phyloP scores from a whole-genome alignment of 495 filamentous ascomycete genomes.

The Talaromyces proteolyticus region DNA sequence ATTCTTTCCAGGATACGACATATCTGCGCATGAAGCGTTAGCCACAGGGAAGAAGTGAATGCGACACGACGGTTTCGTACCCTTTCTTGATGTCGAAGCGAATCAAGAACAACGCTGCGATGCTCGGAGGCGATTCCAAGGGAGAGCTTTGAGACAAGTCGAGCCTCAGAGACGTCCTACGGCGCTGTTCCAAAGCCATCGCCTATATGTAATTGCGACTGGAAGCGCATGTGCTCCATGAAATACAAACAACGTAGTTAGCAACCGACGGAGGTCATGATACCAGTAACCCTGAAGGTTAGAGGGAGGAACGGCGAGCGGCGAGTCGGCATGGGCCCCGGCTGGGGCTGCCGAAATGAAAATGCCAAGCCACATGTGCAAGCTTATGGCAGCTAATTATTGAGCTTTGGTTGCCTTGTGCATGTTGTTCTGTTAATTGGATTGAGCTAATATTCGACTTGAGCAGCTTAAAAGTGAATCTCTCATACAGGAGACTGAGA shows the following conservation, averaged over 20 bases:
- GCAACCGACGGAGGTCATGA: background rate
- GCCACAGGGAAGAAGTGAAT: background rate
- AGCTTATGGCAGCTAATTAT: no score
- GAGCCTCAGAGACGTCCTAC: slow-evolving; percentile 24
- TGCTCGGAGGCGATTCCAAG: slow-evolving; percentile 51
- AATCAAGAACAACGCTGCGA: slow-evolving; percentile 80
- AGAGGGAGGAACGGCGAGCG: no score
- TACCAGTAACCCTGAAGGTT: slow-evolving; percentile 2
- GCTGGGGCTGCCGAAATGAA: no score
- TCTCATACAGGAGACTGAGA: no score
- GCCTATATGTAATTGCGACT: background rate
- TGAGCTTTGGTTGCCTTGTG: no score
- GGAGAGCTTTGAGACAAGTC: slow-evolving; percentile 27
- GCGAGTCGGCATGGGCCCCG: no score
- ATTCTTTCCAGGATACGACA: slow-evolving; percentile 81
- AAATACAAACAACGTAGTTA: background rate
- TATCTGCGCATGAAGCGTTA: slow-evolving; percentile 40
- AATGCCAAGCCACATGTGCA: no score
- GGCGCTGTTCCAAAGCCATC: slow-evolving; percentile 27
- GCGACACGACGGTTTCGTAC: no score
- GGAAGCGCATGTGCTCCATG: slow-evolving; percentile 14
- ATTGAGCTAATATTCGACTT: no score
- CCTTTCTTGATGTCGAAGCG: slow-evolving; percentile 82
- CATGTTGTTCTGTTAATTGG: no score
- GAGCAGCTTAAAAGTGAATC: no score